A percentile compares a stretch with the other conserved stretches of the same genome.
Evolutionary conservation across 257 asterid species (phyloP).

Genomic region (Fraxinus americana): DNA sequence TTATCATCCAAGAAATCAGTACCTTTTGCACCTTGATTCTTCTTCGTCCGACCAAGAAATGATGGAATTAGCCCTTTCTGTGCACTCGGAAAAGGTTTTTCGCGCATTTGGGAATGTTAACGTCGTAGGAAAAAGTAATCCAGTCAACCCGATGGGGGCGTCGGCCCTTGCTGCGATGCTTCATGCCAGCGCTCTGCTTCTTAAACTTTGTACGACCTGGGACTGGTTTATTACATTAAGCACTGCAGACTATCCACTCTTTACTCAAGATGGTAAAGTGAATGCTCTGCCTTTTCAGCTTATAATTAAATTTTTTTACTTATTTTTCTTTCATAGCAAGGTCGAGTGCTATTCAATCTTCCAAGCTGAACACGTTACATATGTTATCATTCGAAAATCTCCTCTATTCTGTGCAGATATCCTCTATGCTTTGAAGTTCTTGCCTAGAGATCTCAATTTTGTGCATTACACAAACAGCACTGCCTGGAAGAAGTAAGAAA

Average conservation of each 20-base stretch:
- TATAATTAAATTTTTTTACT: background rate
- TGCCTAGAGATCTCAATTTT: conserved; percentile 59
- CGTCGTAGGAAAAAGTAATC: conserved; percentile 48
- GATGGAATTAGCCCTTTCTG: conserved; percentile 27
- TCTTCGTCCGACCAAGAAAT: conserved; percentile 32
- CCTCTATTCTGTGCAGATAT: conserved; percentile 45
- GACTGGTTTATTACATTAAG: conserved; percentile 58
- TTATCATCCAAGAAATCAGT: conserved; percentile 64
- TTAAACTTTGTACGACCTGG: conserved; percentile 43
- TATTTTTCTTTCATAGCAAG: background rate
- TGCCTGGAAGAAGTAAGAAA: conserved; percentile 40
- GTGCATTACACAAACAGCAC: conserved; percentile 36
- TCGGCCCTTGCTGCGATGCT: conserved; percentile 60
- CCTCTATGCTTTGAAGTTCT: conserved; percentile 47
- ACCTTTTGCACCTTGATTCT: conserved; percentile 56
- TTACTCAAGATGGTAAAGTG: conserved; percentile 56
- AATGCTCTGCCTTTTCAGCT: background rate
- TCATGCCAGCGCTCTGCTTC: conserved; percentile 61
- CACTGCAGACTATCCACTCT: conserved; percentile 56
- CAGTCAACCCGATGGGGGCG: conserved; percentile 45
- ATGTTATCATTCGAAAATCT: background rate
- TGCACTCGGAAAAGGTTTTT: conserved; percentile 33
- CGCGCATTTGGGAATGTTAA: conserved; percentile 53
- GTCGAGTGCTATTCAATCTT: background rate
- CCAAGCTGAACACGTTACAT: background rate